These are phyloP conservation scores for Friedmanniomyces endolithicus DNA, from an alignment of 495 filamentous ascomycete species.

Conservation along the genomic window DNA sequence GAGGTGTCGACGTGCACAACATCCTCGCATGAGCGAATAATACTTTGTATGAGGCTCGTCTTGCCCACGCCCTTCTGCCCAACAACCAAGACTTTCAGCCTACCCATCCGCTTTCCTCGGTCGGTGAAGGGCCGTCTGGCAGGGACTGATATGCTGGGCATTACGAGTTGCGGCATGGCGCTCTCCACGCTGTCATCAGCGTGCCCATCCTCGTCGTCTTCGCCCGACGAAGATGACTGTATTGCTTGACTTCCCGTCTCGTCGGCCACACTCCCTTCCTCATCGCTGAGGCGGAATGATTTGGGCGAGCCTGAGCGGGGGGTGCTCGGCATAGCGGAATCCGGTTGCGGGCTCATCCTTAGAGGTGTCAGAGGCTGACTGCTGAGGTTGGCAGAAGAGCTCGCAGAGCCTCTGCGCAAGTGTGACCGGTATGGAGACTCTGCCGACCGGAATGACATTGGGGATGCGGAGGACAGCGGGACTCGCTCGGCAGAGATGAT, in stretches of 20 bases:
- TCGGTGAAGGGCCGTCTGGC: conserved; percentile 85
- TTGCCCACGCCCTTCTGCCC: conserved; percentile 82
- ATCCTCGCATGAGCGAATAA: conserved; percentile 88
- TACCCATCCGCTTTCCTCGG: conserved; percentile 68
- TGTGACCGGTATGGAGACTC: conserved; percentile 23
- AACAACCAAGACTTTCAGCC: conserved; percentile 77
- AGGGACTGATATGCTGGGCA: conserved; percentile 95
- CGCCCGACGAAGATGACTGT: conserved; percentile 28
- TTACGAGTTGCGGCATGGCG: conserved; percentile 67
- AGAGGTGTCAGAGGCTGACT: conserved; percentile 47
- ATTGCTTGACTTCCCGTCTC: conserved; percentile 41
- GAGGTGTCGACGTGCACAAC: conserved; percentile 51
- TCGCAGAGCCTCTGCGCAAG: conserved; percentile 17
- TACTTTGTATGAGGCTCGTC: conserved; percentile 81
- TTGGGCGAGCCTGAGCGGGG: conserved; percentile 36
- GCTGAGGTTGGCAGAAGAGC: conserved; percentile 24
- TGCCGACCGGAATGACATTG: conserved; percentile 7
- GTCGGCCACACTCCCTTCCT: conserved; percentile 39
- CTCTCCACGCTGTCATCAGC: conserved; percentile 13
- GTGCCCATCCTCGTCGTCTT: conserved; percentile 39
- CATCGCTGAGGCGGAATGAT: conserved; percentile 40
- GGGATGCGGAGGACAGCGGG: conserved; percentile 20
- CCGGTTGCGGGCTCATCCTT: conserved; percentile 37
- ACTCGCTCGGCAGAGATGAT: conserved; percentile 16
- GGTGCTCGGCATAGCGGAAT: conserved; percentile 30